Evolutionary conservation across 352 stramenopile species (phyloP).

Genomic region (Pythium coloratum): DNA sequence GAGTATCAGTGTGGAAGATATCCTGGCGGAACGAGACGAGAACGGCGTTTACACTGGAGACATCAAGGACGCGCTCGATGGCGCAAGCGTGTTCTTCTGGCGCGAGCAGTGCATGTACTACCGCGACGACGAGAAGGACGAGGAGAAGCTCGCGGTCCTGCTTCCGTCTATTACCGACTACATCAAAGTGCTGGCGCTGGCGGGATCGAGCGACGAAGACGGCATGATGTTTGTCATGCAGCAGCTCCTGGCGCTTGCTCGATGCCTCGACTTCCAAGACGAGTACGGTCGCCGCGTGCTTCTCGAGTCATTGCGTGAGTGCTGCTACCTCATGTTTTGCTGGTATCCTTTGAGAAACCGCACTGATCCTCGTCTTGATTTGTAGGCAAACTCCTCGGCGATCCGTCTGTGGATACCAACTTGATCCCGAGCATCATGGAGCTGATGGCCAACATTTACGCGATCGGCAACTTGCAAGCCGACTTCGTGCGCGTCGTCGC

Average conservation of each 20-base stretch:
- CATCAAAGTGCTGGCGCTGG: slow-evolving; percentile 55
- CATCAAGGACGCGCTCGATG: slow-evolving; percentile 16
- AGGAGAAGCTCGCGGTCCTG: slow-evolving; percentile 49
- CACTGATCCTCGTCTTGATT: background rate
- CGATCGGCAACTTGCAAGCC: slow-evolving; percentile 57
- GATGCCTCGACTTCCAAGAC: slow-evolving; percentile 75
- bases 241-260: slow-evolving; percentile 63
- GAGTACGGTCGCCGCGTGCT: slow-evolving; percentile 74
- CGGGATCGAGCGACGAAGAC: slow-evolving; percentile 40
- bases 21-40: slow-evolving; percentile 25
- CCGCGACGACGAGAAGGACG: slow-evolving; percentile 56
- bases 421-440: slow-evolving; percentile 74
- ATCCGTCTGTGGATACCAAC: slow-evolving; percentile 53
- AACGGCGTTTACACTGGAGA: slow-evolving; percentile 26
- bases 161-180: slow-evolving; percentile 72
- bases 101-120: slow-evolving; percentile 79
- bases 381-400: slow-evolving; percentile 58
- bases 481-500: slow-evolving; percentile 79
- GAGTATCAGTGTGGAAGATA: slow-evolving; percentile 10
- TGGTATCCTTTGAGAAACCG: background rate
- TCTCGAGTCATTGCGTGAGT: slow-evolving; percentile 64
- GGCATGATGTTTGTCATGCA: slow-evolving; percentile 69
- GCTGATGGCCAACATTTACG: slow-evolving; percentile 73
- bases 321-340: background rate
- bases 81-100: slow-evolving; percentile 77